phyloP scores from a whole-genome alignment of 2,329 filamentous ascomycete species.

The Penicillium sp. region DNA sequence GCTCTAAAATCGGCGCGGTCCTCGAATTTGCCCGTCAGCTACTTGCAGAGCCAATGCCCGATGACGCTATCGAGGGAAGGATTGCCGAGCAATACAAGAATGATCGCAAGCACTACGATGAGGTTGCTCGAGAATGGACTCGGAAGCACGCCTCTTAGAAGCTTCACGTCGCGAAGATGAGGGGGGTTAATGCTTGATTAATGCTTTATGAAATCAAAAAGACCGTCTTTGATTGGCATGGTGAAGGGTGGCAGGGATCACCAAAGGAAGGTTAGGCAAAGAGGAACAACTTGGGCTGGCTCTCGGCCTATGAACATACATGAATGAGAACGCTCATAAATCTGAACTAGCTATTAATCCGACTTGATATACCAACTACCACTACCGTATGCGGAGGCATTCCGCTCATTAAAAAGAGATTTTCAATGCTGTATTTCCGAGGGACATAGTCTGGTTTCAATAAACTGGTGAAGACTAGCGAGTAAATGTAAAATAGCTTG shows the following conservation, averaged over 20 bases:
- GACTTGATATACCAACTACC: too few species aligned
- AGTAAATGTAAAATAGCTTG: not conserved
- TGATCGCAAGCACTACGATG: slow-evolving; percentile 71
- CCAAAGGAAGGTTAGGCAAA: not conserved
- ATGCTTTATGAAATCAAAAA: slow-evolving; percentile 9
- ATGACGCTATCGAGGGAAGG: slow-evolving; percentile 83
- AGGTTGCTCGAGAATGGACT: slow-evolving; percentile 75
- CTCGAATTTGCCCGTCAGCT: slow-evolving; percentile 76
- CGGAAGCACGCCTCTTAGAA: slow-evolving; percentile 67
- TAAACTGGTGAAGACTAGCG: not conserved
- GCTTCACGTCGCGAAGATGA: slow-evolving; percentile 15
- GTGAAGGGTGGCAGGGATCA: not conserved
- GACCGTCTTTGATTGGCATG: not conserved
- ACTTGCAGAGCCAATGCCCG: slow-evolving; percentile 79
- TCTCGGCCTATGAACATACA: not conserved
- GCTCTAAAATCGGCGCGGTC: slow-evolving; percentile 74
- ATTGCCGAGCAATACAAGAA: slow-evolving; percentile 84
- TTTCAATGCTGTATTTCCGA: not conserved
- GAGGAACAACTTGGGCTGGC: not conserved
- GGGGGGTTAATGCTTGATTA: slow-evolving; percentile 1
- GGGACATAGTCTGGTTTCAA: too few species aligned
- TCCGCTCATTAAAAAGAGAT: not conserved
- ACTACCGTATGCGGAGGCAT: not conserved
- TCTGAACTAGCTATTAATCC: not conserved
- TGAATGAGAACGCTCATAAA: not conserved